Percentiles rank a stretch among this genome's conserved stretches.
Evolutionary conservation across 2,329 filamentous ascomycete genomes (phyloP).

Genomic region (Sphaerostilbella broomeana): DNA sequence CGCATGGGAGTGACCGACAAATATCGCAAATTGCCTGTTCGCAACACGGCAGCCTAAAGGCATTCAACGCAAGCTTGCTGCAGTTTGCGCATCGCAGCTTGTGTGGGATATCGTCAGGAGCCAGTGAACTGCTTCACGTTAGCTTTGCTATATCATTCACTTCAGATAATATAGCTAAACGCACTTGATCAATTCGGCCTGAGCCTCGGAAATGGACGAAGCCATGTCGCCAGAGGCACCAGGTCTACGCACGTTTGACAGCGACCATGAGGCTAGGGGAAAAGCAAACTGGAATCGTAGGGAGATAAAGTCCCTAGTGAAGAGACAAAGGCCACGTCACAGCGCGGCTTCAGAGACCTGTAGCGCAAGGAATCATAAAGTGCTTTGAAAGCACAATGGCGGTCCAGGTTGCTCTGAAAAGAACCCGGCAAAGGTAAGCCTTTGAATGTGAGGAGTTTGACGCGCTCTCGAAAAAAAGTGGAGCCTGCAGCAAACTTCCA

Average conservation of each 20-base stretch:
- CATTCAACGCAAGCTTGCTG: constrained; percentile 83
- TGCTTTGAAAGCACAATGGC: constrained; percentile 2
- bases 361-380: constrained; percentile 13
- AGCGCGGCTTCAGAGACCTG: constrained; percentile 11
- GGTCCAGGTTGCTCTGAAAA: constrained; percentile 5
- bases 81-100: constrained; percentile 94
- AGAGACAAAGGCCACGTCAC: constrained; percentile 11
- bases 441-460: constrained; percentile 20
- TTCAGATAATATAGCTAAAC: constrained; percentile 12
- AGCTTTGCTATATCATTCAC: not conserved
- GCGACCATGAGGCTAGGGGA: constrained; percentile 8
- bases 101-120: constrained; percentile 82
- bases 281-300: not conserved
- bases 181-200: constrained; percentile 54
- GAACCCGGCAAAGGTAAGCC: constrained; percentile 7
- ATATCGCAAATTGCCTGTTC: constrained; percentile 88
- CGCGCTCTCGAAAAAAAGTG: constrained; percentile 18
- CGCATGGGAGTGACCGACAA: constrained; percentile 47
- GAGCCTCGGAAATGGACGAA: constrained; percentile 39
- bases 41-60: constrained; percentile 87
- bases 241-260: constrained; percentile 11
- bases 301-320: not conserved
- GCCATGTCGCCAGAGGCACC: constrained; percentile 27
- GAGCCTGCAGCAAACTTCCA: constrained; percentile 7
- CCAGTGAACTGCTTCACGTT: constrained; percentile 55